These are phyloP conservation scores for Rhazya stricta DNA, from an alignment of 257 asterid species.

Conservation along the genomic window DNA sequence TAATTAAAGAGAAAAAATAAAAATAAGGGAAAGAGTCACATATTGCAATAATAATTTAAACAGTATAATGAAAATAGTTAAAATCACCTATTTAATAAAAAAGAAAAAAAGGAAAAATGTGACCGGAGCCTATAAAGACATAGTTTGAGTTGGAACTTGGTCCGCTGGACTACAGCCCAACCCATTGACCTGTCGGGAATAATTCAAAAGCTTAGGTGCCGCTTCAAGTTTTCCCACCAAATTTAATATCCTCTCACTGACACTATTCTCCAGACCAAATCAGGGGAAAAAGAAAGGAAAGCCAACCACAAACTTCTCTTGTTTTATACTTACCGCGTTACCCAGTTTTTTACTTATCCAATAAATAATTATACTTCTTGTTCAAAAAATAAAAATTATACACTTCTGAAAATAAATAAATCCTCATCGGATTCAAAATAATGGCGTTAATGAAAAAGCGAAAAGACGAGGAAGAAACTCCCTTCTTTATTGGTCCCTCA, in stretches of 20 bases:
- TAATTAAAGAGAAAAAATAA: background rate
- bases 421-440: constrained; percentile 17
- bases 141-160: background rate
- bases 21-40: no score
- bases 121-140: no score
- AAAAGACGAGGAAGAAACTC: background rate
- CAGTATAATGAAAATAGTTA: no score
- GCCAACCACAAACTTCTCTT: background rate
- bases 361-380: background rate
- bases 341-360: background rate
- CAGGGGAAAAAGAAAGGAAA: background rate
- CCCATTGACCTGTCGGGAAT: constrained; percentile 13
- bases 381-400: background rate
- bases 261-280: background rate
- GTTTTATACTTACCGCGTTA: background rate
- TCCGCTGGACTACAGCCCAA: background rate
- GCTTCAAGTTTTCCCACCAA: constrained; percentile 23
- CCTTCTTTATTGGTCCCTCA: background rate
- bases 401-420: background rate
- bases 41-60: no score
- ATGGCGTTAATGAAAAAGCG: no score
- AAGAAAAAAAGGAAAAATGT: no score
- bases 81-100: no score
- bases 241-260: constrained; percentile 2
- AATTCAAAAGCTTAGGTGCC: constrained; percentile 18